Base-by-base conservation (phyloP, 192 early-diverging fungal genomes). In the Radiomyces spectabilis region DNA sequence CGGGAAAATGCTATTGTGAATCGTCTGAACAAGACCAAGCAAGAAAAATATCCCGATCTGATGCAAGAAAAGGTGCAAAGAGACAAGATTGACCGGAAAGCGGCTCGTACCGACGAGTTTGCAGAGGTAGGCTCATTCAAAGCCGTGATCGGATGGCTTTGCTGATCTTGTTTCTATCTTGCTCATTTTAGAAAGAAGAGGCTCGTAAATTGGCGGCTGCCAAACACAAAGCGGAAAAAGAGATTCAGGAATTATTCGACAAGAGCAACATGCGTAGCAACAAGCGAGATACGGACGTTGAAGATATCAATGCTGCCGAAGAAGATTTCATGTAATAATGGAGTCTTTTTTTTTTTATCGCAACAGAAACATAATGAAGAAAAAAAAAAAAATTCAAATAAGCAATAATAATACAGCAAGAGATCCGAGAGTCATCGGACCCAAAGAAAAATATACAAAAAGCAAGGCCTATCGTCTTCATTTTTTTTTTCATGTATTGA, bases 11-110 rank as follows among this genome's bases (percentile, higher is more conserved):
- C 74, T 22, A 85, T 94, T 25, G 75, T 98, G 40, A 97, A 97
- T 68, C 73, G 96, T 24, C 69, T 99, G 32, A 96, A 95, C 76
- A 97, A 97, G 74, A 95, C 97, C 0, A 89, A 86, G 47, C 57
- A 68, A 0, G 92, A 95, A 41, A 50, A 63, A 19, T 63, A 76
- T 13, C 90, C 90, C 15, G 95, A 99, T 62, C 68, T 97, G 59
- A 59, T 72, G n/a, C 69, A 75, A 26, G 81, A 90, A 43, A 89
- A 89, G 58, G 25, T 83, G 26, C 81, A 80, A 26, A 54, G 69
- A 35, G 79, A 82, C 9, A 74, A 78, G 27, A 56, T 57, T n/a
- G 38, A 61, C n/a, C 61, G 72, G 40, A 61, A 51, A 15, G 35
- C 54, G 18, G 46, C 31, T 3, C 46, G 63, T 47, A 41, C 64